Percentiles rank a stretch among this genome's conserved stretches.
These are phyloP conservation scores for Geotrichum fermentans DNA, from an alignment of 1,139 yeast species.

Conservation along the genomic window DNA sequence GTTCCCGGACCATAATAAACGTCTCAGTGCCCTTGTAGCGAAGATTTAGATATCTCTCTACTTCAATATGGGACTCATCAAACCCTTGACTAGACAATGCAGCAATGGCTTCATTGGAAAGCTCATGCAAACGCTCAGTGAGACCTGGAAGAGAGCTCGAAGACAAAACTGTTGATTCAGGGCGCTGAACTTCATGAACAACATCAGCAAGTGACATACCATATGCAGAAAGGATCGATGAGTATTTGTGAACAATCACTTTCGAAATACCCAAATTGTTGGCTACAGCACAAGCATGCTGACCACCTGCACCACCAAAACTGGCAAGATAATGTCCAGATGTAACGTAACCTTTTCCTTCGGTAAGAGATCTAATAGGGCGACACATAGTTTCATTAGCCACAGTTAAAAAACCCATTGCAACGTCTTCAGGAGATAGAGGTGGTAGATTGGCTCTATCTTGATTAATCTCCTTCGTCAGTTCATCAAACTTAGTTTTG, in stretches of 20 bases:
- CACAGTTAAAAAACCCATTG: constrained; percentile 47
- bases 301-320: constrained; percentile 57
- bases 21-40: constrained; percentile 88
- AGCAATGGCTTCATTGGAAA: constrained; percentile 36
- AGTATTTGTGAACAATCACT: constrained; percentile 46
- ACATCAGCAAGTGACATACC: constrained; percentile 52
- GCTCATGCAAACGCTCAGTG: constrained; percentile 38
- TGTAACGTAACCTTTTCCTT: constrained; percentile 46
- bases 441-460: constrained; percentile 32
- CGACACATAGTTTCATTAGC: constrained; percentile 52
- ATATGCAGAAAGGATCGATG: constrained; percentile 49
- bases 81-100: constrained; percentile 49
- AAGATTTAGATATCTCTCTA: constrained; percentile 68
- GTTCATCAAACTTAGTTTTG: constrained; percentile 39
- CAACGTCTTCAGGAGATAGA: constrained; percentile 45
- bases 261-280: constrained; percentile 41
- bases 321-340: constrained; percentile 44
- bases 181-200: constrained; percentile 58
- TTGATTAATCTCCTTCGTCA: constrained; percentile 42
- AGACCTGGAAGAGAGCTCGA: constrained; percentile 34
- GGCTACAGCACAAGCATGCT: constrained; percentile 49
- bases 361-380: constrained; percentile 49
- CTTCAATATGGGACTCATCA: constrained; percentile 35
- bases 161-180: constrained; percentile 40
- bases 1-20: constrained; percentile 58